phyloP scores from a whole-genome alignment of 2,329 filamentous ascomycete genomes.

The Fusarium pseudonygamai region DNA sequence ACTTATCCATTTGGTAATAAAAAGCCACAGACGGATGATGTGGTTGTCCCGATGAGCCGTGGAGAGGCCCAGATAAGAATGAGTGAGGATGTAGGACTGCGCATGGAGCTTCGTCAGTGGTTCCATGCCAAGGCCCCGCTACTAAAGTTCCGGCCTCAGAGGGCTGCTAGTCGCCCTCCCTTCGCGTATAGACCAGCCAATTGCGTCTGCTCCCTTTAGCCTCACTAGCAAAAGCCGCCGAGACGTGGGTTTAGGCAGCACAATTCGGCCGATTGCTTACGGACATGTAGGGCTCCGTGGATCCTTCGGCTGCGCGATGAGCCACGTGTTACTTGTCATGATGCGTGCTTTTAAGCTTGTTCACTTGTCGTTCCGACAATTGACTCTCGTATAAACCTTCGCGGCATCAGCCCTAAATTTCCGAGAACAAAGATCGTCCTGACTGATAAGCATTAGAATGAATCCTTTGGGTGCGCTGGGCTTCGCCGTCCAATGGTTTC shows the following conservation, averaged over 20 bases:
- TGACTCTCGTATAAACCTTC: neutral
- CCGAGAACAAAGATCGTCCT: neutral
- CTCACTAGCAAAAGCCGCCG: neutral
- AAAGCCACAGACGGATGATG: neutral
- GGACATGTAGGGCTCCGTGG: neutral
- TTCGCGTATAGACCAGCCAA: slow-evolving; percentile 9
- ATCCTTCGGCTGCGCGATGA: neutral
- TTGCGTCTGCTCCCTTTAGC: neutral
- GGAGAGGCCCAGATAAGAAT: neutral
- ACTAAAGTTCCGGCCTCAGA: neutral
- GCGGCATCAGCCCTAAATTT: neutral
- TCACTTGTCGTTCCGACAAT: neutral
- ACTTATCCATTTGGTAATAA: neutral
- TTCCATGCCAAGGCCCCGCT: neutral
- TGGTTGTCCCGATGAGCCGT: neutral
- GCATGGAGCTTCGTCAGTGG: neutral
- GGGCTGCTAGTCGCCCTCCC: neutral
- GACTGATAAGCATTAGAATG: neutral
- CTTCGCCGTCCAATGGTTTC: neutral
- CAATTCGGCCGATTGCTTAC: neutral
- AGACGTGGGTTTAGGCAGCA: neutral
- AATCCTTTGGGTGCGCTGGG: neutral
- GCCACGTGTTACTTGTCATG: neutral
- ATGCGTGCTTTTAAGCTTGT: neutral
- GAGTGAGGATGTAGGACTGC: neutral